Base-by-base conservation (phyloP, 345 rosid species). In the Syzygium aqueum region DNA sequence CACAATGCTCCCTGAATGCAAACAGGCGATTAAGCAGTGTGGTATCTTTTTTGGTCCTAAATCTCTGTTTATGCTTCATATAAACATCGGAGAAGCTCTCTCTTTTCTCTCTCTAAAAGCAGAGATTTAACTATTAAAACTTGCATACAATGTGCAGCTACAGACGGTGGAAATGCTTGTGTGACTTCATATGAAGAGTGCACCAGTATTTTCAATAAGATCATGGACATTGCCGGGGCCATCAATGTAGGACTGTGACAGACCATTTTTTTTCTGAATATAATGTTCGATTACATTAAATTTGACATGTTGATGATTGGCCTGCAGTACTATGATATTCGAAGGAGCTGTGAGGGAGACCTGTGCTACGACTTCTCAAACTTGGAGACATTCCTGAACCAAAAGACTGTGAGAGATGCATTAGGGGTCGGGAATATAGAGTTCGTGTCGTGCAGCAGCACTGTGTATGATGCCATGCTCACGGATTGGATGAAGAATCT, bases 401-500 rank as follows among this genome's bases (percentile, higher is more conserved):
- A 91, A 87, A 89, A 94, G 85, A 87, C 89, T 3, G 97, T 95
- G 3, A 87, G 90, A 86, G 90, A 91, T 56, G 95, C 96, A 19
- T 91, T 97, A 6, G 96, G 98, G 5, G 99, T 96, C 0, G 97
- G 98, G 83, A 84, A 93, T 88, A 91, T 93, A 12, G 85, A 92
- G 7, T 97, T 94, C 86, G 96, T 96, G 84, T 95, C 98, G 0
- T 97, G 99, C 91, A 95, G 97, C 88, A 77, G 51, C 2, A 78
- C 14, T 5, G 99, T 97, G 12, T 91, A 92, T 51, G 84, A 91
- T 1, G 95, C 93, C 3, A 92, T 97, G 98, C 0, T 15, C 28
- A 83, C 22, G 9, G 99, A 97, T 89, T 94, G 98, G 99, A 95
- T 96, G 99, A 87, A 90, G 85, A 94, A 97, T 88, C 93, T 93